These are phyloP conservation scores for Ballota nigra DNA, from an alignment of 257 asterid species.

Conservation along the genomic window DNA sequence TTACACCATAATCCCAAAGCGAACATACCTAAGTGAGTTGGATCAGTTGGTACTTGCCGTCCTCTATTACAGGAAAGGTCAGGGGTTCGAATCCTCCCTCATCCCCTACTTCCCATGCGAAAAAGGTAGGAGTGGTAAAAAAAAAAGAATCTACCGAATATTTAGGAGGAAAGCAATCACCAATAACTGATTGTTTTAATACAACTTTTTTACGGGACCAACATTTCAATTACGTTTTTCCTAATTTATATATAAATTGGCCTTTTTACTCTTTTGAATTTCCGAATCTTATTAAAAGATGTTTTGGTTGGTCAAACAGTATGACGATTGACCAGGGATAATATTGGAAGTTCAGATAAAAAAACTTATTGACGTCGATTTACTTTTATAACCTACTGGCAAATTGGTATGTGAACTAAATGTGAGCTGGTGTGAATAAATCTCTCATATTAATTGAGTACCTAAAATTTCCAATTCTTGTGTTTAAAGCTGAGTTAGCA, in stretches of 20 bases:
- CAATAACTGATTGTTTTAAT: too few relatives aligned
- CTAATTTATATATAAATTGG: not conserved
- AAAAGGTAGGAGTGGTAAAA: too few relatives aligned
- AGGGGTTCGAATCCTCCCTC: not conserved
- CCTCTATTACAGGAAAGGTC: not conserved
- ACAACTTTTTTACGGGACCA: too few relatives aligned
- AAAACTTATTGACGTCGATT: not conserved
- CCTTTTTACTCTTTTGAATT: not conserved
- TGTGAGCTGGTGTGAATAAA: not conserved
- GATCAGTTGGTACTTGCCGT: not conserved
- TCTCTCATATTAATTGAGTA: not conserved
- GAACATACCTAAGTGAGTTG: not conserved
- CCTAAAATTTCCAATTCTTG: not conserved
- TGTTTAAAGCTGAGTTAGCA: not conserved
- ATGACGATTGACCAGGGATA: not conserved
- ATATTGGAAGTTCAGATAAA: not conserved
- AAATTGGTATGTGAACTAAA: not conserved
- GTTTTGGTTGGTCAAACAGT: not conserved
- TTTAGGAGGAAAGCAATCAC: too few relatives aligned
- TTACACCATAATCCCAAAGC: not conserved
- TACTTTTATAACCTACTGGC: not conserved
- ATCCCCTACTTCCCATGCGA: not conserved
- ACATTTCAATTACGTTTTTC: not conserved
- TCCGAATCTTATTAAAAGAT: not conserved
- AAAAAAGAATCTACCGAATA: too few relatives aligned